phyloP scores from a whole-genome alignment of 1,284 basidiomycete species.

The Pyrrhoderma lamaoense region DNA sequence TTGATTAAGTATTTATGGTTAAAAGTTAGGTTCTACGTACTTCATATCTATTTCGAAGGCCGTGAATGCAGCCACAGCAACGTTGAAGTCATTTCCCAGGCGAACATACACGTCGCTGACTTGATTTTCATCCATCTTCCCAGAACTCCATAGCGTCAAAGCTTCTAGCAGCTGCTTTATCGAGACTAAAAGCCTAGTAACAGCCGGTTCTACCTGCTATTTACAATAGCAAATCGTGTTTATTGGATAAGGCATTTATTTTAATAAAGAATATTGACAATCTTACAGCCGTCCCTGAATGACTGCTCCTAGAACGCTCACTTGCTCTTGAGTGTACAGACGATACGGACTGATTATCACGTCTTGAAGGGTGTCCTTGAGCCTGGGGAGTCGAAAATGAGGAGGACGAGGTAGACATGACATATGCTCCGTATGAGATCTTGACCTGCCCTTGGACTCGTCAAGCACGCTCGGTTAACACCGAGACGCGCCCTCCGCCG shows the following conservation, averaged over 20 bases:
- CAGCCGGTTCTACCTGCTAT: constrained; percentile 84
- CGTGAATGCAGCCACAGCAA: constrained; percentile 84
- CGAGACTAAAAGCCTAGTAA: constrained; percentile 88
- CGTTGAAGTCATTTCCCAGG: constrained; percentile 96
- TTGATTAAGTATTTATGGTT: constrained; percentile 3
- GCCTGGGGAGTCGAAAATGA: constrained; percentile 5
- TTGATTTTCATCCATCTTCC: constrained; percentile 68
- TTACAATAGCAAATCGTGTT: constrained; percentile 25
- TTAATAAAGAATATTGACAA: no score
- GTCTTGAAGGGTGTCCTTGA: constrained; percentile 32
- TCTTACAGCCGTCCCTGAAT: constrained; percentile 19
- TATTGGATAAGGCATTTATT: constrained; percentile 3
- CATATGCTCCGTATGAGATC: background rate
- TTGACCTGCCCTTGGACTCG: background rate
- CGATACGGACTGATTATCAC: constrained; percentile 39
- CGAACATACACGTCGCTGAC: constrained; percentile 97
- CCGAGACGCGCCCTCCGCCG: background rate
- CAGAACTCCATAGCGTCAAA: constrained; percentile 82
- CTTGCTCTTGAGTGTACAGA: constrained; percentile 30
- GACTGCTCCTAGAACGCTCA: constrained; percentile 25
- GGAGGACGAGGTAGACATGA: background rate
- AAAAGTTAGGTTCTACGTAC: constrained; percentile 44
- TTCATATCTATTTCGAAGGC: constrained; percentile 85
- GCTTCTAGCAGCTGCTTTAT: constrained; percentile 93
- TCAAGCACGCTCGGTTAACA: background rate